These are phyloP conservation scores for Epichloe brachyelytri DNA, from an alignment of 2,329 filamentous ascomycete genomes.

Conservation along the genomic window DNA sequence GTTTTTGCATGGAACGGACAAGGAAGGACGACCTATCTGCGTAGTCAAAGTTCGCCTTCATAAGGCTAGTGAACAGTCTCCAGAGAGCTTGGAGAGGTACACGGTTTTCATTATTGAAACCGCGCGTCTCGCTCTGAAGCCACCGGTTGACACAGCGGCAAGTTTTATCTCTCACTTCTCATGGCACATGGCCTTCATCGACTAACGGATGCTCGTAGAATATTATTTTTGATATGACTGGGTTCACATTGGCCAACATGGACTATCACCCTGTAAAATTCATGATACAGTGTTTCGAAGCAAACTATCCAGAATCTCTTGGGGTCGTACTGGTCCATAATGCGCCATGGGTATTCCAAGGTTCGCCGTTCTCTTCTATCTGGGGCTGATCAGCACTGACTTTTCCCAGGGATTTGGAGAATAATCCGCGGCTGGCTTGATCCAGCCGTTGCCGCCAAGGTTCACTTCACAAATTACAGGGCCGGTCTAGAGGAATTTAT, in stretches of 20 bases:
- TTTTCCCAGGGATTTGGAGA: slow-evolving; percentile 66
- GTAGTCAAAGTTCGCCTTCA: slow-evolving; percentile 75
- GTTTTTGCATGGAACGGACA: slow-evolving; percentile 84
- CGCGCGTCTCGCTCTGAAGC: slow-evolving; percentile 65
- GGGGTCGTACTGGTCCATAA: slow-evolving; percentile 89
- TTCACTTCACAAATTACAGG: slow-evolving; percentile 78
- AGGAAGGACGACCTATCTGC: slow-evolving; percentile 73
- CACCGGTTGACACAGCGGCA: slow-evolving; percentile 84
- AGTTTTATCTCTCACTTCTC: slow-evolving; percentile 25
- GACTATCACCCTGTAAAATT: slow-evolving; percentile 96
- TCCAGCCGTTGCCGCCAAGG: slow-evolving; percentile 86
- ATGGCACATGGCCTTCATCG: too few relatives aligned
- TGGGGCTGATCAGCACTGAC: slow-evolving; percentile 1
- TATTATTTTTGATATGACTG: slow-evolving; percentile 90
- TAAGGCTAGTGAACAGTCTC: slow-evolving; percentile 66
- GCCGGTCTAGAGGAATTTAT: slow-evolving; percentile 72
- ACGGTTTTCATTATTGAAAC: slow-evolving; percentile 94
- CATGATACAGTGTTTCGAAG: slow-evolving; percentile 99
- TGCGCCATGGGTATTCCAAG: slow-evolving; percentile 92
- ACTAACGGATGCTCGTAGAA: slow-evolving; percentile 39
- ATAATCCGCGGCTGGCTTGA: slow-evolving; percentile 95
- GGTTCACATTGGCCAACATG: slow-evolving; percentile 93
- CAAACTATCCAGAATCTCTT: slow-evolving; percentile 90
- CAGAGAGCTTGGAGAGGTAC: slow-evolving; percentile 71
- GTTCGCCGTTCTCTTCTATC: slow-evolving; percentile 29